Evolutionary conservation across 2,329 filamentous ascomycete genomes (phyloP).

Genomic region (Aspergillus nomiae): DNA sequence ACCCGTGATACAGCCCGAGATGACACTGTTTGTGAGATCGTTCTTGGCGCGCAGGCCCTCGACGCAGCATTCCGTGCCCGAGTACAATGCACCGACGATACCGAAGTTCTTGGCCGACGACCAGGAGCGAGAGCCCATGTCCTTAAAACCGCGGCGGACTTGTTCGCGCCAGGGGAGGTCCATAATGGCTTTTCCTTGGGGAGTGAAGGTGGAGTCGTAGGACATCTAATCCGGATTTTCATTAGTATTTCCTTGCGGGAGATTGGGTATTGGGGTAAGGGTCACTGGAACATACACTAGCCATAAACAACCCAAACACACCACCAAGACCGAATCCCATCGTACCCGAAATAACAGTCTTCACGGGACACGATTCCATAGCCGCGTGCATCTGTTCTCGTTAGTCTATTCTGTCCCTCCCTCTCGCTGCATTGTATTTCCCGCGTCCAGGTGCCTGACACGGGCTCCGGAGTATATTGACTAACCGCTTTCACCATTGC

Average conservation of each 20-base stretch:
- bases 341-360: conserved; percentile 84
- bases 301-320: conserved; percentile 97
- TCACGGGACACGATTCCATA: conserved; percentile 91
- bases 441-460: neutral
- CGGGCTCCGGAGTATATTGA: neutral
- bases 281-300: conserved; percentile 66
- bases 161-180: conserved; percentile 81
- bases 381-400: conserved; percentile 68
- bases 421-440: neutral
- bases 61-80: conserved; percentile 92
- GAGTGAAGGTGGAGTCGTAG: conserved; percentile 87
- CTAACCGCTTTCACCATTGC: conserved; percentile 51
- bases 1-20: conserved; percentile 87
- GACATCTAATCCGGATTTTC: conserved; percentile 69
- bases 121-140: conserved; percentile 86
- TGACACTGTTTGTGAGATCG: conserved; percentile 83
- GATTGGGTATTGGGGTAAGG: neutral
- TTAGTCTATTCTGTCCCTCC: neutral
- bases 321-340: conserved; percentile 95
- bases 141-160: conserved; percentile 81
- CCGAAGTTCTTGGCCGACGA: conserved; percentile 93
- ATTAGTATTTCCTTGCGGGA: neutral
- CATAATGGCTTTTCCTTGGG: conserved; percentile 56
- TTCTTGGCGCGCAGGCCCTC: conserved; percentile 91
- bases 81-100: conserved; percentile 86